Percentiles rank a stretch among this genome's conserved stretches.
phyloP scores from a whole-genome alignment of 2,329 filamentous ascomycete species.

The Dissoconium aciculare region DNA sequence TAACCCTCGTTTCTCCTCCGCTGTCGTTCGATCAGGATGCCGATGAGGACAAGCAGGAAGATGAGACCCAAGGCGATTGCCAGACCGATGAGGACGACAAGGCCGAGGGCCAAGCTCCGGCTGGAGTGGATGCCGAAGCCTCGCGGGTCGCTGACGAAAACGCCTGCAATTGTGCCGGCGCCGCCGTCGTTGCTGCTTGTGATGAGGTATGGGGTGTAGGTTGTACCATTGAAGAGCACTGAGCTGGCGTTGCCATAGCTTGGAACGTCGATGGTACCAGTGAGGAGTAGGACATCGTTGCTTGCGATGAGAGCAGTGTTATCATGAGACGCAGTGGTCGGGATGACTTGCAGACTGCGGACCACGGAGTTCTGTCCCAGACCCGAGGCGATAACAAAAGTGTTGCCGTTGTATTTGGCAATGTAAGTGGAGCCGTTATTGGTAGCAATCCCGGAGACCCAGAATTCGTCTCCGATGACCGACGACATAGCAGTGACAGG shows the following conservation, averaged over 20 bases:
- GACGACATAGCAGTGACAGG: constrained; percentile 60
- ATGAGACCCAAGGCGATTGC: constrained; percentile 64
- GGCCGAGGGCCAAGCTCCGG: constrained; percentile 52
- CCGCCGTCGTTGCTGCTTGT: constrained; percentile 50
- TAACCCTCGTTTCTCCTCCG: constrained; percentile 70
- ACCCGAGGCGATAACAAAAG: constrained; percentile 52
- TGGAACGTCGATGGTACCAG: constrained; percentile 65
- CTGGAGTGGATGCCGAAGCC: constrained; percentile 49
- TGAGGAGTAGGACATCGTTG: constrained; percentile 62
- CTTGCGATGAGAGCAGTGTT: constrained; percentile 47
- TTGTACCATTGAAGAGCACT: constrained; percentile 72
- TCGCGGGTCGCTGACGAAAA: constrained; percentile 66
- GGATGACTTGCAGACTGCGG: constrained; percentile 67
- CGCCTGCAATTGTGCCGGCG: constrained; percentile 58
- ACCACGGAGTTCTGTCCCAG: constrained; percentile 55
- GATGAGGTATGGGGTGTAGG: constrained; percentile 64
- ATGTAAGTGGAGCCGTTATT: constrained; percentile 58
- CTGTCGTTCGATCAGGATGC: constrained; percentile 59
- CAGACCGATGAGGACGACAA: constrained; percentile 66
- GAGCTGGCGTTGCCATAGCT: constrained; percentile 70
- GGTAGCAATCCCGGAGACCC: constrained; percentile 54
- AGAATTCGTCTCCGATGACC: constrained; percentile 55
- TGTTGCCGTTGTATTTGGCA: constrained; percentile 58
- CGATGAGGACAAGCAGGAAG: constrained; percentile 60
- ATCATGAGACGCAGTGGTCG: constrained; percentile 52